These are phyloP conservation scores for Yueomyces sp. DNA, from an alignment of 805 yeast species.

Conservation along the genomic window DNA sequence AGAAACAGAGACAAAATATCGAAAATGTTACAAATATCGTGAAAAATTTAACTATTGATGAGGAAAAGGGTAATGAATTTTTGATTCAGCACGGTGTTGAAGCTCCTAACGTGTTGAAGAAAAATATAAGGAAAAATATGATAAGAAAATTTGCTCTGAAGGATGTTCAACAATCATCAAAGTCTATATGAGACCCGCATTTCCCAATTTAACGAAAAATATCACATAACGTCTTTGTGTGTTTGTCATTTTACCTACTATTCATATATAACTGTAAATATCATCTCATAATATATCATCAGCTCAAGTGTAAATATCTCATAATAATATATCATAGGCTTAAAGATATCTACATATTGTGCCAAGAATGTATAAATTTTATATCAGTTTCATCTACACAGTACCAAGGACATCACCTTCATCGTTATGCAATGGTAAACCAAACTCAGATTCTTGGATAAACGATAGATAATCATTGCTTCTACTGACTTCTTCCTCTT, in stretches of 20 bases:
- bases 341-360: too few relatives aligned
- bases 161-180: constrained; percentile 3
- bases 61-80: constrained; percentile 22
- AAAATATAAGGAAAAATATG: constrained; percentile 54
- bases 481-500: constrained; percentile 37
- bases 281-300: too few relatives aligned
- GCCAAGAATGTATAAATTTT: too few relatives aligned
- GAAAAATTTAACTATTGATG: constrained; percentile 24
- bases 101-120: constrained; percentile 30
- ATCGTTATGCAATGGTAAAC: background rate
- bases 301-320: too few relatives aligned
- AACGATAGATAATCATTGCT: constrained; percentile 20
- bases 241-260: too few relatives aligned
- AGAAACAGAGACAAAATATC: constrained; percentile 20
- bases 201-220: too few relatives aligned
- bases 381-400: too few relatives aligned
- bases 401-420: background rate
- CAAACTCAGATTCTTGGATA: constrained; percentile 3
- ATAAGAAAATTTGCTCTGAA: constrained; percentile 44
- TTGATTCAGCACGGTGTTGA: constrained; percentile 25
- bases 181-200: background rate
- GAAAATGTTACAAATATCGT: constrained; percentile 26
- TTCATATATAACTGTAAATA: too few relatives aligned
- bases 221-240: too few relatives aligned
- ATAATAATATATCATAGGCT: too few relatives aligned